Percentiles rank a stretch among this genome's conserved stretches.
Conservation (phyloP, 106 monocot species). For the Alisma plantagoaquatica region DNA sequence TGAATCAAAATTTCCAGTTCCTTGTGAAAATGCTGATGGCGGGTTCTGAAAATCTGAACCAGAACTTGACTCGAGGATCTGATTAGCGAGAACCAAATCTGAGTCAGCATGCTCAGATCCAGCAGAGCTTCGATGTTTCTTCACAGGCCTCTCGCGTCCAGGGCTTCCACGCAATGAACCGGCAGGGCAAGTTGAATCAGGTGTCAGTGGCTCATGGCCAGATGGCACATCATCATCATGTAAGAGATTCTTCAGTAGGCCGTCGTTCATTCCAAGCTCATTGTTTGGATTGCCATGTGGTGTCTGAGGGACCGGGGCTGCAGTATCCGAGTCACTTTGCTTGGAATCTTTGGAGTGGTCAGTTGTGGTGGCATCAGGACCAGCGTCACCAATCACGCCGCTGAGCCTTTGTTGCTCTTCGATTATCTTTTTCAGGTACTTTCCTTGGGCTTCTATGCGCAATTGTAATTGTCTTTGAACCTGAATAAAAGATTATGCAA, state of each 20-base stretch:
- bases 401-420: slow-evolving; percentile 76
- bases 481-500: slow-evolving; percentile 25
- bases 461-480: slow-evolving; percentile 95
- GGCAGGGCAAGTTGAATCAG: slow-evolving; percentile 36
- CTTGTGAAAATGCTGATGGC: slow-evolving; percentile 12
- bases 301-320: slow-evolving; percentile 31
- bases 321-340: slow-evolving; percentile 4
- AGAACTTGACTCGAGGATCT: slow-evolving; percentile 72
- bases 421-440: slow-evolving; percentile 89
- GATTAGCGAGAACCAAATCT: slow-evolving; percentile 34
- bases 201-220: slow-evolving; percentile 36
- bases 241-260: slow-evolving; percentile 17
- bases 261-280: slow-evolving; percentile 1
- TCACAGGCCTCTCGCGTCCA: slow-evolving; percentile 28
- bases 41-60: slow-evolving; percentile 42
- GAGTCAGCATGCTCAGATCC: slow-evolving; percentile 1
- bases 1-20: slow-evolving; percentile 12
- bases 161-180: slow-evolving; percentile 32
- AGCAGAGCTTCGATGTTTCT: slow-evolving; percentile 13
- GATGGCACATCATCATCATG: slow-evolving; percentile 14
- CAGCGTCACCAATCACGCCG: slow-evolving; percentile 34
- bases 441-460: slow-evolving; percentile 94
- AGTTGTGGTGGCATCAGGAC: too few relatives aligned
- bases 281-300: slow-evolving; percentile 22
- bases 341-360: slow-evolving; percentile 5